Percentiles rank a stretch among this genome's conserved stretches.
Conservation (phyloP, 2,329 filamentous ascomycete species). For the Grosmannia penicillata region DNA sequence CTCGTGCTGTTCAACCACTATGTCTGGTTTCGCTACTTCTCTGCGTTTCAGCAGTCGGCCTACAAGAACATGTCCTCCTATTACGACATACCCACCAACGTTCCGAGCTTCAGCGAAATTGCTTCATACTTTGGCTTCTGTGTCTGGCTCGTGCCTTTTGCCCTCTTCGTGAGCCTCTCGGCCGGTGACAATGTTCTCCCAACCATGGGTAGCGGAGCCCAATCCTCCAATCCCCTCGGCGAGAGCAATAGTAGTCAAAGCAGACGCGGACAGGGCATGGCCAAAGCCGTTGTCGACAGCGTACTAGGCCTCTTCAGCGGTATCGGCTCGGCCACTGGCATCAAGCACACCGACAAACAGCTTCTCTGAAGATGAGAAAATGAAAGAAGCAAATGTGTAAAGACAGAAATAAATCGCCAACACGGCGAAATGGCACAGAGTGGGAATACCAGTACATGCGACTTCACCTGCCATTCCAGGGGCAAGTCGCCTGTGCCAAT, state of each 20-base stretch:
- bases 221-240: slow-evolving; percentile 23
- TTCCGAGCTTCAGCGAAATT: slow-evolving; percentile 84
- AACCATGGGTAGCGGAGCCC: slow-evolving; percentile 59
- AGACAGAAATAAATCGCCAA: no score
- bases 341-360: slow-evolving; percentile 24
- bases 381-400: background rate
- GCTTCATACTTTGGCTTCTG: slow-evolving; percentile 92
- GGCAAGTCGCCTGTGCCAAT: no score
- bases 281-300: slow-evolving; percentile 49
- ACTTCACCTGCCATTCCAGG: no score
- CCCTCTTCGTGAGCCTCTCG: slow-evolving; percentile 84
- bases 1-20: slow-evolving; percentile 86
- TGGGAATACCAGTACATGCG: no score
- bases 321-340: slow-evolving; percentile 23
- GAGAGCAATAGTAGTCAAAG: slow-evolving; percentile 25
- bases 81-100: slow-evolving; percentile 43
- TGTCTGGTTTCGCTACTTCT: slow-evolving; percentile 92
- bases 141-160: slow-evolving; percentile 92
- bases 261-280: slow-evolving; percentile 44
- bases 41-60: slow-evolving; percentile 40
- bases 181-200: slow-evolving; percentile 92
- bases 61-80: slow-evolving; percentile 43
- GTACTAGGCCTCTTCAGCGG: slow-evolving; percentile 37
- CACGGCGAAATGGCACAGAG: no score
- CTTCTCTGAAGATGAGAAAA: slow-evolving; percentile 18